These are phyloP conservation scores for Trametes elegans DNA, from an alignment of 768 basidiomycete genomes.

Conservation along the genomic window DNA sequence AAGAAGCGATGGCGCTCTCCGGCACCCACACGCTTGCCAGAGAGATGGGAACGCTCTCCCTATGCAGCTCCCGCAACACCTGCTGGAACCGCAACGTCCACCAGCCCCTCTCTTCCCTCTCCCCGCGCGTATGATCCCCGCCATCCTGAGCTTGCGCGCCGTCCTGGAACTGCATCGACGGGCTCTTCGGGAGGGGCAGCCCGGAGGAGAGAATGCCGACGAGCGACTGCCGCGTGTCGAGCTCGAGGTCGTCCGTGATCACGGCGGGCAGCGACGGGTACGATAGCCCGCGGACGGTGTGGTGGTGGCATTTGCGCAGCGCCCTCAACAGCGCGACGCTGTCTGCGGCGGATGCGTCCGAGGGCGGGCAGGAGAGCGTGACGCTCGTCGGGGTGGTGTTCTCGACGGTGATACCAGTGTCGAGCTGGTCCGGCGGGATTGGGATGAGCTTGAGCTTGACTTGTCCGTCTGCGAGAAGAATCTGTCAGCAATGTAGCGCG, in stretches of 20 bases:
- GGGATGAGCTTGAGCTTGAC: constrained; percentile 53
- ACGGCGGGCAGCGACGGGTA: constrained; percentile 35
- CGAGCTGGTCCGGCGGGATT: constrained; percentile 38
- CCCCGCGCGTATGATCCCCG: constrained; percentile 37
- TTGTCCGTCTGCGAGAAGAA: constrained; percentile 4
- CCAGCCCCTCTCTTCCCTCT: constrained; percentile 71
- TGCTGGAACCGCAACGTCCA: constrained; percentile 69
- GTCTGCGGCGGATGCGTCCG: constrained; percentile 11
- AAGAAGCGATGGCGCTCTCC: background rate
- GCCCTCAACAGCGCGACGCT: constrained; percentile 37
- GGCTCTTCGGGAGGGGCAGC: constrained; percentile 68
- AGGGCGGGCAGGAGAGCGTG: constrained; percentile 36
- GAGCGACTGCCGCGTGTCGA: constrained; percentile 34
- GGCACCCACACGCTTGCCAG: background rate
- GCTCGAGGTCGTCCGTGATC: constrained; percentile 29
- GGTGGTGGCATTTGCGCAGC: constrained; percentile 49
- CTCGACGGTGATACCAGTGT: constrained; percentile 36
- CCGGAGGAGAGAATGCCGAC: constrained; percentile 43
- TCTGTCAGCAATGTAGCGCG: background rate
- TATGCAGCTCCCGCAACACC: constrained; percentile 54
- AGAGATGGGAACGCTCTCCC: constrained; percentile 19
- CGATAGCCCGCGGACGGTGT: constrained; percentile 44
- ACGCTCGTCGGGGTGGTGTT: constrained; percentile 35
- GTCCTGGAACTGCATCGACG: constrained; percentile 54
- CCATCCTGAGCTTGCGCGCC: background rate